A percentile compares a stretch with the other conserved stretches of the same genome.
Evolutionary conservation across 1,284 basidiomycete species (phyloP).

Genomic region (Lignosus rhinocerotis): DNA sequence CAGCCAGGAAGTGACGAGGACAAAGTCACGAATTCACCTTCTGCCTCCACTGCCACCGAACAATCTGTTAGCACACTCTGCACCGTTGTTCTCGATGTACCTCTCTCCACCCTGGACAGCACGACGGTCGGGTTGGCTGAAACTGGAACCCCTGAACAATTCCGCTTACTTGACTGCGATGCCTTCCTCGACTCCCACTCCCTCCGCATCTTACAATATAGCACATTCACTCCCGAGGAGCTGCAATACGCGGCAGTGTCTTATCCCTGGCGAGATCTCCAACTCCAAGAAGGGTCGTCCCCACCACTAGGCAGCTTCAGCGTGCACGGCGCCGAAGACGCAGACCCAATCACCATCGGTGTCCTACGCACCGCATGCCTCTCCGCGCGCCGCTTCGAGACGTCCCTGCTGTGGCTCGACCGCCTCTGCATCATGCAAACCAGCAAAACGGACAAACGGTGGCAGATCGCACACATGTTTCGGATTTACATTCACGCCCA

Average conservation of each 20-base stretch:
- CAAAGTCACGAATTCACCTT: too few relatives aligned
- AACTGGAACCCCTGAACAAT: background rate
- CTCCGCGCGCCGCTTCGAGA: background rate
- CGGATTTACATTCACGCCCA: constrained; percentile 6
- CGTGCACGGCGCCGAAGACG: constrained; percentile 10
- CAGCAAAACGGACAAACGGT: constrained; percentile 10
- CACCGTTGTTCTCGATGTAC: too few relatives aligned
- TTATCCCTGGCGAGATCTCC: constrained; percentile 12
- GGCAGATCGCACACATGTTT: constrained; percentile 18
- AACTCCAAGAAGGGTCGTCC: background rate
- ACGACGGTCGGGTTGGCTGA: too few relatives aligned
- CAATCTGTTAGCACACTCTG: too few relatives aligned
- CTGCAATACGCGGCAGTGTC: constrained; percentile 5
- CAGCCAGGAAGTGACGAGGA: too few relatives aligned
- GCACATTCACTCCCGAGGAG: too few relatives aligned
- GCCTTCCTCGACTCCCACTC: background rate
- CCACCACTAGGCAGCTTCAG: background rate
- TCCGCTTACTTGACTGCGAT: background rate
- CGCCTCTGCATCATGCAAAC: constrained; percentile 17
- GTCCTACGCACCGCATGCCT: constrained; percentile 11
- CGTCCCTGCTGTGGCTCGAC: constrained; percentile 15
- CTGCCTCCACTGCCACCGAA: too few relatives aligned
- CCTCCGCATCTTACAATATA: background rate
- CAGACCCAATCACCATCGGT: constrained; percentile 10
- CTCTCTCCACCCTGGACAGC: too few relatives aligned